Evolutionary conservation across 2,329 filamentous ascomycete genomes (phyloP).

Genomic region (Allantophomopsis lycopodina): DNA sequence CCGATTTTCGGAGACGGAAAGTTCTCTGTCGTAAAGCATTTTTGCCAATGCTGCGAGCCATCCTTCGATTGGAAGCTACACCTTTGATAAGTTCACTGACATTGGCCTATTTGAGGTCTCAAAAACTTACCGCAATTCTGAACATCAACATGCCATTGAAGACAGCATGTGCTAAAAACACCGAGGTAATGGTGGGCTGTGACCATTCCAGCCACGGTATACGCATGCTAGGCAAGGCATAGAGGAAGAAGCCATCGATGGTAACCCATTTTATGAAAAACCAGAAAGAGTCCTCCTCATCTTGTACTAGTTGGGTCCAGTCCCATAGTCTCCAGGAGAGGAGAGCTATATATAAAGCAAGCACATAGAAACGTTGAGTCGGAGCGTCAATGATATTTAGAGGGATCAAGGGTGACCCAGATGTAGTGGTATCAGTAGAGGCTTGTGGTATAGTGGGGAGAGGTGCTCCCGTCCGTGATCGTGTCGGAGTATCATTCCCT

Average conservation of each 20-base stretch:
- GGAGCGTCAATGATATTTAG: conserved; percentile 75
- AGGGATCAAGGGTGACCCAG: conserved; percentile 56
- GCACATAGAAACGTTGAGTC: conserved; percentile 77
- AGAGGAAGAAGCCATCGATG: conserved; percentile 77
- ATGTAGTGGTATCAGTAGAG: conserved; percentile 5
- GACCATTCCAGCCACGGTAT: conserved; percentile 97
- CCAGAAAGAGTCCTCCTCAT: conserved; percentile 77
- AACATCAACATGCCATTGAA: conserved; percentile 87
- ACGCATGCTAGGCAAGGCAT: conserved; percentile 70
- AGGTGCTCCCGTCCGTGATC: conserved; percentile 14
- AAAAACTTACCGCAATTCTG: conserved; percentile 54
- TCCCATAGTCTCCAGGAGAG: conserved; percentile 81
- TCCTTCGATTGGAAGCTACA: conserved; percentile 55
- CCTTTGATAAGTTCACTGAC: no score
- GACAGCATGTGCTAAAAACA: conserved; percentile 60
- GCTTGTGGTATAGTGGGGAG: conserved; percentile 13
- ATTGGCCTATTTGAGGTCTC: not conserved
- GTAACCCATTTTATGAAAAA: conserved; percentile 88
- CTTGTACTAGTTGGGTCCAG: conserved; percentile 63
- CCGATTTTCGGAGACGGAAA: conserved; percentile 84
- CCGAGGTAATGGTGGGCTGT: conserved; percentile 53
- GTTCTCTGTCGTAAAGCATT: conserved; percentile 80
- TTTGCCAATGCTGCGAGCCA: conserved; percentile 64
- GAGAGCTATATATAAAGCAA: conserved; percentile 63
- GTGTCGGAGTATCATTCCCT: conserved; percentile 22